phyloP scores from a whole-genome alignment of 371 early-diverging fungal genomes.

The Apophysomyces ossiformis region DNA sequence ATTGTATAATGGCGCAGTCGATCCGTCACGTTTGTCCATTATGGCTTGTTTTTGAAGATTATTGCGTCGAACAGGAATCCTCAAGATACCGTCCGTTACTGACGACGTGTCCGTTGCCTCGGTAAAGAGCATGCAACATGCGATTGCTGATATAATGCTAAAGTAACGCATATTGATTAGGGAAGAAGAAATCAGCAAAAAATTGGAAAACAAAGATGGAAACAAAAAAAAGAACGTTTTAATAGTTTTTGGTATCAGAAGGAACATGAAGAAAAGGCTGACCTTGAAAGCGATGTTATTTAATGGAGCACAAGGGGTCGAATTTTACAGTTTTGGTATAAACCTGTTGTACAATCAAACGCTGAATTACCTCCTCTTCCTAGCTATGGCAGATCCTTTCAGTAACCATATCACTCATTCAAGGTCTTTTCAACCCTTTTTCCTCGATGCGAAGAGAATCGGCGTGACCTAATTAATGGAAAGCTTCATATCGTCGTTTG shows the following conservation, averaged over 20 bases:
- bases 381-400: too few relatives aligned
- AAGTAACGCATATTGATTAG: not conserved
- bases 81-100: not conserved
- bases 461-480: too few relatives aligned
- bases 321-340: not conserved
- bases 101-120: not conserved
- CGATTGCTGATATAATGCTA: not conserved
- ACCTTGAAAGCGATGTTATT: too few relatives aligned
- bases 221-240: not conserved
- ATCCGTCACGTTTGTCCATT: not conserved
- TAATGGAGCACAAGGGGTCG: too few relatives aligned
- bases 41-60: not conserved
- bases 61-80: not conserved
- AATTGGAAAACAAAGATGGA: not conserved
- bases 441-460: too few relatives aligned
- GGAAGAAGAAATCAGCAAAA: not conserved
- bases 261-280: not conserved
- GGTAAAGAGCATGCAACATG: not conserved
- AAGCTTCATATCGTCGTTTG: too few relatives aligned
- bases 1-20: not conserved
- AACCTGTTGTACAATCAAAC: too few relatives aligned
- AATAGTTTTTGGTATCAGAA: not conserved
- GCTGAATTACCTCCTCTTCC: too few relatives aligned
- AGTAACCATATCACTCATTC: too few relatives aligned
- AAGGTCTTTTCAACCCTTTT: too few relatives aligned